Evolutionary conservation across 768 basidiomycete species (phyloP), one percentile per base, ranked within the genome.

Genomic region (Boletus reticulatus): DNA sequence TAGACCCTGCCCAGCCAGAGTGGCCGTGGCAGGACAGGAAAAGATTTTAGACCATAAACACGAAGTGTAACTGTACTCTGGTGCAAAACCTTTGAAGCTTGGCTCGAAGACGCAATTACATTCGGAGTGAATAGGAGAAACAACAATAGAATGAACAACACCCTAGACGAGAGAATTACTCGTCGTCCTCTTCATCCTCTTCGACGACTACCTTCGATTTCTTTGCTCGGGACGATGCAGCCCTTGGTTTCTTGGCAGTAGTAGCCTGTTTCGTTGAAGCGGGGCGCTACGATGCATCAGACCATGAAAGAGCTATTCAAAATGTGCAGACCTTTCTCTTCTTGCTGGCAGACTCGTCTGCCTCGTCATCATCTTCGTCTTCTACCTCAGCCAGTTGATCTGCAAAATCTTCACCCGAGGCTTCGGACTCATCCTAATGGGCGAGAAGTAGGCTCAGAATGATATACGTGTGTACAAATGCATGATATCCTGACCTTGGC

Each of bases 11-110:
- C 76, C 75, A 76, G 78, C 77, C 77, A 75, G 77, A 78, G 75
- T 69, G 77, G 76, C 77, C 75, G 19, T 76, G 78, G 80, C 75
- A 76, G 82, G 81, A 85, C 84, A 73, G 85, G 84, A 79, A 87
- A 87, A 87, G 86, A 87, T 87, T 85, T 63, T n/a, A n/a, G n/a
- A 36, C 34, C 34, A 14, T 36, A 14, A 36, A 51, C 27, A 44
- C 19, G 12, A 45, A 42, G 46, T 14, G 20, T 41, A 61, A 50
- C 29, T 17, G 9, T 53, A 45, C 34, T 45, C 22, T 42, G 58
- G 46, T 48, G 56, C 51, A 55, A 44, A 37, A 39, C 43, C 20
- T n/a, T 38, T 37, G 36, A 48, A n/a, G 20, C 45, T 53, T 32
- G 29, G 20, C 45, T 53, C 29, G 29, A 44, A 52, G 22, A 57